phyloP scores from a whole-genome alignment of 1,284 basidiomycete species.

The Serendipita sp. region DNA sequence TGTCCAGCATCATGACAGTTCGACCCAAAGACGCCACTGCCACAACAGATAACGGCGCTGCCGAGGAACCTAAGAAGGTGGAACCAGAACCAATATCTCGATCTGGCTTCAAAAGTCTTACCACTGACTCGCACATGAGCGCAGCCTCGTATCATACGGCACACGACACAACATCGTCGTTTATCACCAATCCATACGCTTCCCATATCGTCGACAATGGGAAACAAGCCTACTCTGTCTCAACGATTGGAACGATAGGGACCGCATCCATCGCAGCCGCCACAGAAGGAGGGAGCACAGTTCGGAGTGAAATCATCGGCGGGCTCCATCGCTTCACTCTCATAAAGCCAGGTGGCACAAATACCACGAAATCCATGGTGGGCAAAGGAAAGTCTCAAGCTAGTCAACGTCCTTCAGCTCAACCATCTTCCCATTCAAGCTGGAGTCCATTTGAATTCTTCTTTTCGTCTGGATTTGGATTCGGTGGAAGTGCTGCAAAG shows the following conservation, averaged over 20 bases:
- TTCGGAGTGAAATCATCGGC: conserved; percentile 25
- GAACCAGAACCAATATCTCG: not conserved
- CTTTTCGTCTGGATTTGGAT: conserved; percentile 49
- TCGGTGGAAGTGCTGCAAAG: conserved; percentile 7
- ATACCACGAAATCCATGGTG: not conserved
- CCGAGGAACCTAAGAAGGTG: not conserved
- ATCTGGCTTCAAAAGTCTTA: not conserved
- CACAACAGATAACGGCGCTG: not conserved
- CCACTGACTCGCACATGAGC: not conserved
- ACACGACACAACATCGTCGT: conserved; percentile 33
- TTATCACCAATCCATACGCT: conserved; percentile 51
- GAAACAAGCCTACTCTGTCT: not conserved
- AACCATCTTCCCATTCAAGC: conserved; percentile 15
- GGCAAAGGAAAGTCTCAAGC: not conserved
- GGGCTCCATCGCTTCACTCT: conserved; percentile 71
- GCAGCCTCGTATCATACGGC: not conserved
- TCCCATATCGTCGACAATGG: conserved; percentile 21
- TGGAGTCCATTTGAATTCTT: conserved; percentile 70
- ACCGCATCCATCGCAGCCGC: conserved; percentile 46
- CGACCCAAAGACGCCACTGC: not conserved
- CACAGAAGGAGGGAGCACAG: conserved; percentile 50
- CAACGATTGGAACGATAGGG: conserved; percentile 34
- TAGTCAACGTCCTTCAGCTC: not conserved
- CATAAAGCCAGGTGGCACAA: conserved; percentile 52
- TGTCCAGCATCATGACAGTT: not conserved